Evolutionary conservation across 129 eudicot genomes (phyloP).

Genomic region (Daucus carota): DH1_v3.0 NC_030388.2:27652501-27653000

Average conservation of each 20-base stretch:
- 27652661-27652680: not conserved
- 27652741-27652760: not conserved
- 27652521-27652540: no score
- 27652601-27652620: no score
- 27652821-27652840: not conserved
- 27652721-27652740: not conserved
- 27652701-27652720: not conserved
- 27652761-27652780: not conserved
- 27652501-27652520: no score
- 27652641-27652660: not conserved
- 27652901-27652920: not conserved
- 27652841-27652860: not conserved
- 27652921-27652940: not conserved
- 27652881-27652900: not conserved
- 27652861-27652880: not conserved
- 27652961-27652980: not conserved
- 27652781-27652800: not conserved
- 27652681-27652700: not conserved
- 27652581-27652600: no score
- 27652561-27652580: no score
- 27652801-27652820: not conserved
- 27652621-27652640: no score
- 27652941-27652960: not conserved
- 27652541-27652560: no score
- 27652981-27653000: no score